A percentile compares a stretch with the other conserved stretches of the same genome.
Evolutionary conservation across 2,329 filamentous ascomycete genomes (phyloP).

Genomic region (Phaeosphaeriaceae sp.): DNA sequence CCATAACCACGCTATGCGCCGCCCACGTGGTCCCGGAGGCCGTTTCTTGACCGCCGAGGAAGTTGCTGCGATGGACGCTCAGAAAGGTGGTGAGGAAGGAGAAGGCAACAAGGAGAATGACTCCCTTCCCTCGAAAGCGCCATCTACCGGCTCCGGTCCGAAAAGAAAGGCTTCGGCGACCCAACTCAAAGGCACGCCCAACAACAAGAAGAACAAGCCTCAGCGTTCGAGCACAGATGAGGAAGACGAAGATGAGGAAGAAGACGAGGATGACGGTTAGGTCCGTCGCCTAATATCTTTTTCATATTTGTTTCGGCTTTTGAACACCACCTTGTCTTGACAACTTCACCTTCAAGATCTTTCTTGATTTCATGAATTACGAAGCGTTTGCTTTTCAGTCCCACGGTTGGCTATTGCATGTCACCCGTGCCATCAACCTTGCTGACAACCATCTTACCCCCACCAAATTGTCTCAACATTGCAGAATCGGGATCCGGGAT

Average conservation of each 20-base stretch:
- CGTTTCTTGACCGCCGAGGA: conserved; percentile 97
- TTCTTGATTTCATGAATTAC: conserved; percentile 46
- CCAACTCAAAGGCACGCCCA: conserved; percentile 41
- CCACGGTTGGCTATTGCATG: conserved; percentile 38
- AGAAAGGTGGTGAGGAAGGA: conserved; percentile 34
- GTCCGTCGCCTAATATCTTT: background rate
- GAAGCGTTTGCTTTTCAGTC: conserved; percentile 48
- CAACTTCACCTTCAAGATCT: conserved; percentile 22
- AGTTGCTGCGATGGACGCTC: conserved; percentile 81
- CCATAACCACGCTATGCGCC: conserved; percentile 97
- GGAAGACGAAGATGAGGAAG: conserved; percentile 61
- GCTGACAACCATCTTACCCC: conserved; percentile 25
- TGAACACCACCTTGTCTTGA: conserved; percentile 29
- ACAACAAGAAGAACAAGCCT: conserved; percentile 61
- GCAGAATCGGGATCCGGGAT: conserved; percentile 25
- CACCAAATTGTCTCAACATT: conserved; percentile 44
- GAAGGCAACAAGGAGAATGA: conserved; percentile 52
- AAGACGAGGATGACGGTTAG: conserved; percentile 56
- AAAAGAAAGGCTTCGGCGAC: conserved; percentile 44
- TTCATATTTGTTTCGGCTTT: conserved; percentile 16
- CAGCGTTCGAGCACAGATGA: conserved; percentile 57
- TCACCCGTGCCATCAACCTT: conserved; percentile 34
- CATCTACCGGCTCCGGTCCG: conserved; percentile 26
- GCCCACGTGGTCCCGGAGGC: conserved; percentile 90
- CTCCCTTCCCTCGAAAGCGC: conserved; percentile 33